These are phyloP conservation scores for Elsinoe australis DNA, from an alignment of 2,329 filamentous ascomycete genomes.

Conservation along the genomic window DNA sequence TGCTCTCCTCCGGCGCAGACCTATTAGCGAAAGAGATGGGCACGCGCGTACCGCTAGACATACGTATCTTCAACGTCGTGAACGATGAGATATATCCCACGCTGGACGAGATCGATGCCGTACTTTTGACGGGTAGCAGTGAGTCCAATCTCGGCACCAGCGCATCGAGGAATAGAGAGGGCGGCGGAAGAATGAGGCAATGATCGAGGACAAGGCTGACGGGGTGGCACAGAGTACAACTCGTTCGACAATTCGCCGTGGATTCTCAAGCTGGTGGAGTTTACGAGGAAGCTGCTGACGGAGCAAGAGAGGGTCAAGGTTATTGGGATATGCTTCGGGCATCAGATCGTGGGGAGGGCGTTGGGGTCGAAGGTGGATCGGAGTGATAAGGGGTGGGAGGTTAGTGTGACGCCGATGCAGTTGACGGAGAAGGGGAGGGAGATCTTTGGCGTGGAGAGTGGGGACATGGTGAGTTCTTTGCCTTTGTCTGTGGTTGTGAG, in stretches of 20 bases:
- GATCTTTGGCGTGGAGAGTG: conserved; percentile 57
- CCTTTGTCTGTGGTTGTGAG: too few species aligned
- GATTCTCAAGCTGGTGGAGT: conserved; percentile 68
- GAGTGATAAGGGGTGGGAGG: conserved; percentile 68
- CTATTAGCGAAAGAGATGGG: conserved; percentile 10
- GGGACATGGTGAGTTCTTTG: conserved; percentile 41
- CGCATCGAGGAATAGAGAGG: too few species aligned
- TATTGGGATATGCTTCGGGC: conserved; percentile 81
- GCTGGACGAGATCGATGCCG: conserved; percentile 67
- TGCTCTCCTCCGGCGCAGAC: conserved; percentile 44
- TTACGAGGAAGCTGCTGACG: conserved; percentile 51
- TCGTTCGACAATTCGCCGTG: conserved; percentile 67
- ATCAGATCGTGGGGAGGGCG: conserved; percentile 73
- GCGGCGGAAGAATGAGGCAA: too few species aligned
- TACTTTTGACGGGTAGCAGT: conserved; percentile 64
- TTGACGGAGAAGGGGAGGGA: conserved; percentile 63
- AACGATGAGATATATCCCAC: conserved; percentile 60
- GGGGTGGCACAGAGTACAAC: conserved; percentile 50
- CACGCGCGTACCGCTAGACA: conserved; percentile 39
- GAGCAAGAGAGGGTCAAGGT: conserved; percentile 56
- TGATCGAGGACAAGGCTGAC: conserved; percentile 11
- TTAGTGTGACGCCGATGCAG: conserved; percentile 62
- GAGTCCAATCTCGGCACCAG: too few species aligned
- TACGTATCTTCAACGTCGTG: conserved; percentile 66
- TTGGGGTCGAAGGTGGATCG: conserved; percentile 59